Percentiles rank a stretch among this genome's conserved stretches.
Evolutionary conservation across 768 basidiomycete genomes (phyloP).

Genomic region (Ramaria sp.): DNA sequence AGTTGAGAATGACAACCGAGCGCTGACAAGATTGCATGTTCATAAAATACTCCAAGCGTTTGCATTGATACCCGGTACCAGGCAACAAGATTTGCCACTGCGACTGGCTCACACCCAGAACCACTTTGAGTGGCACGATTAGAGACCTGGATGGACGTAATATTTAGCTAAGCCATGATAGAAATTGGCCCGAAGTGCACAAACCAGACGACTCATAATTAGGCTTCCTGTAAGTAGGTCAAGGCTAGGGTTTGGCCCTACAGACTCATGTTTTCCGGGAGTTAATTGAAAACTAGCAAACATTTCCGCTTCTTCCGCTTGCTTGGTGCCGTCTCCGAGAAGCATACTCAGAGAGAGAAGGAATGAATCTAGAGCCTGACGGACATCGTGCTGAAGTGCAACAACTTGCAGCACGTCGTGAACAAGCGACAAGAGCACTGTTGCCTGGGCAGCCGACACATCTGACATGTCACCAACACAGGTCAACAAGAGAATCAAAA

Average conservation of each 20-base stretch:
- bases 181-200: slow-evolving; percentile 12
- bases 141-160: slow-evolving; percentile 32
- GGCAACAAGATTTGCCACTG: slow-evolving; percentile 43
- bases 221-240: slow-evolving; percentile 58
- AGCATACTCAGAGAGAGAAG: slow-evolving; percentile 46
- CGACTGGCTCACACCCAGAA: slow-evolving; percentile 42
- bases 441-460: slow-evolving; percentile 49
- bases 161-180: background rate
- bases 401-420: slow-evolving; percentile 42
- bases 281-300: slow-evolving; percentile 52
- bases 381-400: slow-evolving; percentile 39
- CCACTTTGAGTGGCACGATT: slow-evolving; percentile 52
- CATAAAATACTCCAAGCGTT: slow-evolving; percentile 53
- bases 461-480: slow-evolving; percentile 52
- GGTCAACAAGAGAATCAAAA: slow-evolving; percentile 50
- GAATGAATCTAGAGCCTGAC: slow-evolving; percentile 50
- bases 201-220: slow-evolving; percentile 49
- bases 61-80: slow-evolving; percentile 52
- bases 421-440: slow-evolving; percentile 34
- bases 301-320: slow-evolving; percentile 58
- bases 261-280: slow-evolving; percentile 44
- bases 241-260: slow-evolving; percentile 48
- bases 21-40: slow-evolving; percentile 54
- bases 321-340: slow-evolving; percentile 60
- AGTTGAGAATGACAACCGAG: slow-evolving; percentile 48